Conservation (phyloP, 495 filamentous ascomycete species). For the Neurospora tetrasperma region DNA sequence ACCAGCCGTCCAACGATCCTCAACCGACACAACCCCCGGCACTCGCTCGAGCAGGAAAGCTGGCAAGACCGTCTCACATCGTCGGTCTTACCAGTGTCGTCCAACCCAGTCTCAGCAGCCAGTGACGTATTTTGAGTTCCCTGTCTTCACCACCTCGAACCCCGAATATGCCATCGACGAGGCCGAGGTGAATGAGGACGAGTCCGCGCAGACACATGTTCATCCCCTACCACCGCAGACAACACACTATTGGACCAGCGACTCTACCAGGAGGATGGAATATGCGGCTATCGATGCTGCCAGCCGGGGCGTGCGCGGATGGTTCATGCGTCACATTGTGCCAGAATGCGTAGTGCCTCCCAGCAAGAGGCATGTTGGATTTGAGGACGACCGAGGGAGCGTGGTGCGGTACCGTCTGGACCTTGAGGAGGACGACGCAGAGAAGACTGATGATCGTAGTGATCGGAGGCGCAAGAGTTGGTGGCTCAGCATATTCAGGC, state of each 20-base stretch:
- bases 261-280: constrained; percentile 42
- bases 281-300: constrained; percentile 50
- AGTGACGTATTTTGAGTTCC: constrained; percentile 39
- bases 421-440: constrained; percentile 25
- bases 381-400: constrained; percentile 43
- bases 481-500: constrained; percentile 15
- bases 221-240: constrained; percentile 39
- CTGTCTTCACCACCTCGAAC: constrained; percentile 36
- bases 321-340: constrained; percentile 41
- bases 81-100: constrained; percentile 10
- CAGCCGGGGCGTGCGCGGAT: constrained; percentile 40
- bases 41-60: constrained; percentile 15
- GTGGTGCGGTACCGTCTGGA: constrained; percentile 44
- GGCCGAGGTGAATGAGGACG: constrained; percentile 4
- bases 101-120: constrained; percentile 16
- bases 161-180: constrained; percentile 11
- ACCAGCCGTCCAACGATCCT: constrained; percentile 23
- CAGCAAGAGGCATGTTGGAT: constrained; percentile 31
- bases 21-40: constrained; percentile 21
- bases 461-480: constrained; percentile 16
- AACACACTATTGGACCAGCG: constrained; percentile 48
- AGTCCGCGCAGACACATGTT: constrained; percentile 7
- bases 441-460: constrained; percentile 5
- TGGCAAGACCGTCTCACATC: constrained; percentile 18
- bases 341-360: constrained; percentile 45